These are phyloP conservation scores for Acmispon strigosus DNA, from an alignment of 306 rosid species.

Conservation along the genomic window DNA sequence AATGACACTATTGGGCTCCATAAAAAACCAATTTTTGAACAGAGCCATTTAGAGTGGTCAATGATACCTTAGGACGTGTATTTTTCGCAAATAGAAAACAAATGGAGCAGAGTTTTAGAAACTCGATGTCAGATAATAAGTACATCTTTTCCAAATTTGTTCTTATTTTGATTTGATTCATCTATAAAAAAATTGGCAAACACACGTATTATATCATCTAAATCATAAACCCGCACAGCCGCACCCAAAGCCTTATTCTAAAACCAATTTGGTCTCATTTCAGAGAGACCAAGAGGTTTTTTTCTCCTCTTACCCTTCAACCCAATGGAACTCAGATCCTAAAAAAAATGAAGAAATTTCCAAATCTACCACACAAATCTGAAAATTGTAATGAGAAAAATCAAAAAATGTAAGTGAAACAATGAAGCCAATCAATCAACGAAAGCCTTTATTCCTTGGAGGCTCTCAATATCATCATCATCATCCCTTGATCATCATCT, in stretches of 20 bases:
- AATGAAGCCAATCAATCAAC: neutral
- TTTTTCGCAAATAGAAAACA: no score
- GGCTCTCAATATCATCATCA: neutral
- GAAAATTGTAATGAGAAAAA: neutral
- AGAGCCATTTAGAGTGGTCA: no score
- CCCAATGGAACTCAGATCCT: constrained; percentile 21
- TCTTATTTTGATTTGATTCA: neutral
- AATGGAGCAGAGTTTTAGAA: neutral
- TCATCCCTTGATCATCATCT: constrained; percentile 15
- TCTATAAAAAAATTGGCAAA: neutral
- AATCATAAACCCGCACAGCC: constrained; percentile 19
- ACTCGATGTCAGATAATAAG: neutral
- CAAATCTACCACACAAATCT: constrained; percentile 13
- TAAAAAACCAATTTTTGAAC: no score
- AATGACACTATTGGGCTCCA: no score
- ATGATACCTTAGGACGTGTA: no score
- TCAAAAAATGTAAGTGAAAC: neutral
- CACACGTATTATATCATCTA: neutral
- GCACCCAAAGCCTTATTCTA: constrained; percentile 38
- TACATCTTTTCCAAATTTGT: neutral
- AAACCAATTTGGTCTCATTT: constrained; percentile 33
- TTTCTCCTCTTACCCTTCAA: constrained; percentile 14
- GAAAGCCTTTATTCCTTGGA: neutral
- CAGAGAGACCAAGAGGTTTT: constrained; percentile 20
- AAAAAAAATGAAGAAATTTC: constrained; percentile 14